Conservation (phyloP, 2,329 filamentous ascomycete genomes). For the Paraconiothyrium brasiliense region DNA sequence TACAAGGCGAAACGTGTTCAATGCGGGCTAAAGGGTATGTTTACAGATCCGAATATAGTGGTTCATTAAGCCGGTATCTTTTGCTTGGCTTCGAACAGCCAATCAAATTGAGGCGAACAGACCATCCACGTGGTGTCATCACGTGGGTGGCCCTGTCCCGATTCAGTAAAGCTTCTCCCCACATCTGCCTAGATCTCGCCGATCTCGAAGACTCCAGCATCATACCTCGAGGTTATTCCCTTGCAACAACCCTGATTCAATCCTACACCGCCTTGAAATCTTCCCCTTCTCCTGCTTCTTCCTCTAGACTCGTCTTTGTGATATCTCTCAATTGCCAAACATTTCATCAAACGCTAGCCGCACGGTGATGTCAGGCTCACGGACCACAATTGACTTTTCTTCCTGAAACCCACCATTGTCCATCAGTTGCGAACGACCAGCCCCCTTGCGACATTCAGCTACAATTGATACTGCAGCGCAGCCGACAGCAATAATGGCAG, state of each 20-base stretch:
- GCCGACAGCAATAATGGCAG: slow-evolving; percentile 32
- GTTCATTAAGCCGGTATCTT: slow-evolving; percentile 35
- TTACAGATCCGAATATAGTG: slow-evolving; percentile 28
- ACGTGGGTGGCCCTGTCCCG: slow-evolving; percentile 12
- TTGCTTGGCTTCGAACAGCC: slow-evolving; percentile 13
- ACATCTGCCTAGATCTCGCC: slow-evolving; percentile 16
- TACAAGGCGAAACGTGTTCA: slow-evolving; percentile 39
- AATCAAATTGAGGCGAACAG: slow-evolving; percentile 6
- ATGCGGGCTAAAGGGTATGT: slow-evolving; percentile 35
- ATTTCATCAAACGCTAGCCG: not conserved
- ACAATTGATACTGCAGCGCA: not conserved
- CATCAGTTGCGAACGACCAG: slow-evolving; percentile 11
- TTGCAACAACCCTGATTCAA: not conserved
- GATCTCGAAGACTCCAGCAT: slow-evolving; percentile 26
- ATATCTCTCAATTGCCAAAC: not conserved
- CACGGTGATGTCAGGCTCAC: slow-evolving; percentile 41
- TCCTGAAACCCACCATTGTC: slow-evolving; percentile 35
- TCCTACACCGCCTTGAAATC: not conserved
- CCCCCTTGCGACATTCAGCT: not conserved
- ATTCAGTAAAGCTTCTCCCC: slow-evolving; percentile 11
- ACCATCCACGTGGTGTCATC: slow-evolving; percentile 16
- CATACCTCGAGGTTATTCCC: not conserved
- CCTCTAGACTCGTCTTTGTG: not conserved
- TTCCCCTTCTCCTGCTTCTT: not conserved
- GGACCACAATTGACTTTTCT: slow-evolving; percentile 39